Conservation (phyloP, 1,139 yeast species). For the Geotrichum restrictum region DNA sequence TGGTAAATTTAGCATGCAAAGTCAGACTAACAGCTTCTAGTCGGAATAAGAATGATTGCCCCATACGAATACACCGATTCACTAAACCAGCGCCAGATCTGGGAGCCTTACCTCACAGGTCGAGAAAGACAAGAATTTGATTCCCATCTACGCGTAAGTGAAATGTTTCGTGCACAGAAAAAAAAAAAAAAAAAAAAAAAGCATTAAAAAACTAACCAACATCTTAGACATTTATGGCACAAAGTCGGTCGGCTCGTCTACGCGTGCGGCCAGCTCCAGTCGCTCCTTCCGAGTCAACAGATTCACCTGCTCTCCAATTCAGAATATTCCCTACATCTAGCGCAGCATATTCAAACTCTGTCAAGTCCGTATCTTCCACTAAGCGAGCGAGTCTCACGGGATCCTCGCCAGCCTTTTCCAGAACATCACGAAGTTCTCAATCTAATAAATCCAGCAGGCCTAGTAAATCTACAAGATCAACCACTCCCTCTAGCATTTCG, state of each 20-base stretch:
- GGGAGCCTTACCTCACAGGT: conserved; percentile 38
- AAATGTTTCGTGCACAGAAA: background rate
- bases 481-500: background rate
- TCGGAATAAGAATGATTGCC: conserved; percentile 14
- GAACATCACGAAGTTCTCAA: too few relatives aligned
- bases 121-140: conserved; percentile 37
- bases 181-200: background rate
- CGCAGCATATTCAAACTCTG: background rate
- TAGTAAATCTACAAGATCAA: background rate
- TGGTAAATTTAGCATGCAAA: background rate
- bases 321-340: conserved; percentile 1
- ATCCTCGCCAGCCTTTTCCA: too few relatives aligned
- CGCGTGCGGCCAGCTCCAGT: conserved; percentile 34
- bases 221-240: conserved; percentile 31
- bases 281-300: conserved; percentile 1
- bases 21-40: background rate
- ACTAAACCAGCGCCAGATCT: conserved; percentile 35
- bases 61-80: conserved; percentile 35
- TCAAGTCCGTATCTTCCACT: background rate
- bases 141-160: conserved; percentile 28
- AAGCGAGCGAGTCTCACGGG: background rate
- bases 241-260: conserved; percentile 31
- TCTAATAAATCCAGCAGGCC: background rate
- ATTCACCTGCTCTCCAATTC: conserved; percentile 11
- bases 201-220: background rate